Base-by-base conservation (phyloP, 306 rosid genomes). In the Dicorynia guianensis region DNA sequence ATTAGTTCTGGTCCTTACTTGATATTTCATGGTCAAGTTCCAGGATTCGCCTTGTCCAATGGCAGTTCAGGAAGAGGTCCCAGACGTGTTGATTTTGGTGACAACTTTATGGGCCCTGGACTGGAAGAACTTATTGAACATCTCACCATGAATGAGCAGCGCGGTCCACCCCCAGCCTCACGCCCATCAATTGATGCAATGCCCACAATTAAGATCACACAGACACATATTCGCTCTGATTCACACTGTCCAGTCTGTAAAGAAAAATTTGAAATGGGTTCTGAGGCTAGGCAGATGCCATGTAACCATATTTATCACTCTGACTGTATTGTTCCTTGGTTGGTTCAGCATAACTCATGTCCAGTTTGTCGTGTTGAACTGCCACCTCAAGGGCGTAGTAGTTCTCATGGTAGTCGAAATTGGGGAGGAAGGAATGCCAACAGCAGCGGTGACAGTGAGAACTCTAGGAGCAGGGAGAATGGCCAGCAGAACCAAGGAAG, bases 311-410 rank as follows among this genome's bases (percentile, higher is more conserved):
- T 92, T 5, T 92, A 92, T 86, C 97, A 92, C 83, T 72, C 91
- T 40, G 97, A 90, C 56, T 90, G 97, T 72, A 88, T 92, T 36
- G 72, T 90, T 60, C 93, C 97, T 72, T 92, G 97, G 97, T 76
- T 90, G 85, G 87, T 76, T 75, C 88, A 76, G 78, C 96, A 87
- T 67, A 90, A 92, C 78, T 87, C 97, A 0, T 92, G 97, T 61
- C 97, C 97, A 47, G 96, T 92, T 43, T 92, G 97, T 75, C 92
- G 96, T 25, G 75, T 86, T 48, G 96, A 92, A 85, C 79, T 92
- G 64, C 97, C 93, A 14, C 70, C 90, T 35, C 89, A 77, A 9
- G 88, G 89, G 47, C 83, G 78, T 36, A 57, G 34, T 46, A 78
- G 59, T 53, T 46, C 85, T 61, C 77, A 59, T 38, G 49, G 81